These are phyloP conservation scores for Phlyctochytrium bullatum DNA, from an alignment of 192 early-diverging fungal species.

Conservation along the genomic window DNA sequence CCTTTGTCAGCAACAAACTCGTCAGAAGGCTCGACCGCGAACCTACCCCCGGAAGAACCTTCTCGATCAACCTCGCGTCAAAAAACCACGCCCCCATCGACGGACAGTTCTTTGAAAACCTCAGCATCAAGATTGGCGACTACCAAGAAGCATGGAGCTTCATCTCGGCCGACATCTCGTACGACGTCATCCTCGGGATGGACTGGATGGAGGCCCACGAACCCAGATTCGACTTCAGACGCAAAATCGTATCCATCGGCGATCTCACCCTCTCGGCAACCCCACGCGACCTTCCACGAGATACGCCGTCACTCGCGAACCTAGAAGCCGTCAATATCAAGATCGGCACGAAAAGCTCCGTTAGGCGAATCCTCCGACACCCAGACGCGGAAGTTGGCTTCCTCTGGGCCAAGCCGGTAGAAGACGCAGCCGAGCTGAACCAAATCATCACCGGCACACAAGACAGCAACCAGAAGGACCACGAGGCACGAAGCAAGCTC, in stretches of 20 bases:
- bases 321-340: background rate
- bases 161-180: background rate
- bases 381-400: too few relatives aligned
- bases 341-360: background rate
- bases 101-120: background rate
- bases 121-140: background rate
- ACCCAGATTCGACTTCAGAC: background rate
- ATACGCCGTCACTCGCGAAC: background rate
- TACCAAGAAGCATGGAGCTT: background rate
- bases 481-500: background rate
- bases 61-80: background rate
- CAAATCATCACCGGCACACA: too few relatives aligned
- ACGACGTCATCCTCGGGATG: constrained; percentile 21
- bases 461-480: background rate
- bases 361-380: background rate
- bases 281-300: background rate
- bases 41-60: background rate
- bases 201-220: constrained; percentile 18
- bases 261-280: background rate
- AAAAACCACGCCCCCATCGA: background rate
- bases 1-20: background rate
- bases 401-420: background rate
- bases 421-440: too few relatives aligned
- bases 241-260: background rate
- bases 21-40: background rate